Percentiles rank a stretch among this genome's conserved stretches.
phyloP scores from a whole-genome alignment of 805 yeast species.

The Starmerella stigmatis region DNA sequence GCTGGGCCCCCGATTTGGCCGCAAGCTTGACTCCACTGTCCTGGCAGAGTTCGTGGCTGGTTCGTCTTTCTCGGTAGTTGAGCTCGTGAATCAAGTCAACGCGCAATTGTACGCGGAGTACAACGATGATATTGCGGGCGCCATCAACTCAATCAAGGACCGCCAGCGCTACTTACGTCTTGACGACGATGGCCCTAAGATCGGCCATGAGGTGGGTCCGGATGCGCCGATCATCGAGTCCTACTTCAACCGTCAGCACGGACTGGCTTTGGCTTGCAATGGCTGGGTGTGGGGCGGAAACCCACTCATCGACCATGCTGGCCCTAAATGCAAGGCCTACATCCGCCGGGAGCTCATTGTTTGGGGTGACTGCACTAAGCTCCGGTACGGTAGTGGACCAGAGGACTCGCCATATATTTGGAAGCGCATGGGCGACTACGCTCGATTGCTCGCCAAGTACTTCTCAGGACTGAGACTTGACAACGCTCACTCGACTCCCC shows the following conservation, averaged over 20 bases:
- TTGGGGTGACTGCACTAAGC: conserved; percentile 95
- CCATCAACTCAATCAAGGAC: conserved; percentile 59
- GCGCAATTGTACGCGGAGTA: conserved; percentile 58
- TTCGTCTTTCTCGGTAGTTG: conserved; percentile 26
- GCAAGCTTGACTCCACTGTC: conserved; percentile 41
- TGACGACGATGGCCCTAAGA: conserved; percentile 70
- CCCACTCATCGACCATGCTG: conserved; percentile 88
- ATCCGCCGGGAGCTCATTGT: conserved; percentile 85
- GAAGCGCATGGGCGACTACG: conserved; percentile 75
- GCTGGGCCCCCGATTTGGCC: conserved; percentile 45
- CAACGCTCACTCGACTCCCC: conserved; percentile 91
- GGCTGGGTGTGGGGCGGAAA: conserved; percentile 99
- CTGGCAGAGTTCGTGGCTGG: conserved; percentile 44
- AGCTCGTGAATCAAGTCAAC: conserved; percentile 67
- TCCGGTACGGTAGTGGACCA: conserved; percentile 68
- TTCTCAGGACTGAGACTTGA: conserved; percentile 89
- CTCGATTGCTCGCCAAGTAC: conserved; percentile 55
- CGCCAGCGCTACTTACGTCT: conserved; percentile 67
- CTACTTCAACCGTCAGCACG: conserved; percentile 60
- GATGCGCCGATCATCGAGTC: conserved; percentile 65
- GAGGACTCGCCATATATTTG: conserved; percentile 83
- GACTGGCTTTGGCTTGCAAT: conserved; percentile 62
- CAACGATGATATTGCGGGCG: conserved; percentile 60
- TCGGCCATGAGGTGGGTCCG: conserved; percentile 50
- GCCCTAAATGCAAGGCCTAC: conserved; percentile 65